A percentile compares a stretch with the other conserved stretches of the same genome.
These are phyloP conservation scores for Scopulariopsis brevicaulis DNA, from an alignment of 2,329 filamentous ascomycete species.

Conservation along the genomic window DNA sequence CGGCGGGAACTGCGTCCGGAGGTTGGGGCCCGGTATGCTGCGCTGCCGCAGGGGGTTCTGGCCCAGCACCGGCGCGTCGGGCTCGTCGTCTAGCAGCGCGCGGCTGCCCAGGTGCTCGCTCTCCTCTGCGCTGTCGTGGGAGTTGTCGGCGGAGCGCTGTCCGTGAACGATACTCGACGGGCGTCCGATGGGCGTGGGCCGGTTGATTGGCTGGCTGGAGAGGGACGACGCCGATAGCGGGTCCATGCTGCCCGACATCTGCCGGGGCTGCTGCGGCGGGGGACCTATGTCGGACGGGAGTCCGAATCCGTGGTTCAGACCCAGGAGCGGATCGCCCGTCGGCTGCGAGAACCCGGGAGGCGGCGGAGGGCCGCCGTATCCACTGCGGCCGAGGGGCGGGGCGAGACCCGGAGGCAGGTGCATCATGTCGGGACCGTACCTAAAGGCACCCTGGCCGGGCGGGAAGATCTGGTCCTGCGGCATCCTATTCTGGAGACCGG, in stretches of 20 bases:
- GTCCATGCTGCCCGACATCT: slow-evolving; percentile 7
- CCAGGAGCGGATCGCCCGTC: neutral
- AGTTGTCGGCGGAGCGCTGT: slow-evolving; percentile 27
- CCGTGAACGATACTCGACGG: slow-evolving; percentile 62
- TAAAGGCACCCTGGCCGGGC: slow-evolving; percentile 21
- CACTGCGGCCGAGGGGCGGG: slow-evolving; percentile 29
- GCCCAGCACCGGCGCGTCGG: slow-evolving; percentile 6
- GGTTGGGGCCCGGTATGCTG: slow-evolving; percentile 36
- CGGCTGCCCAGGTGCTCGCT: slow-evolving; percentile 81
- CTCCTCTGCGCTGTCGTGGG: slow-evolving; percentile 38
- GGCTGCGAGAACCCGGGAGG: slow-evolving; percentile 24
- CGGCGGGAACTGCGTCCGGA: slow-evolving; percentile 11
- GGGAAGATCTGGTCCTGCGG: slow-evolving; percentile 37
- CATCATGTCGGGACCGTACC: slow-evolving; percentile 32
- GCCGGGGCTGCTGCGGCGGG: slow-evolving; percentile 2
- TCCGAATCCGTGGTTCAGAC: slow-evolving; percentile 1
- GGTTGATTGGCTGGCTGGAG: slow-evolving; percentile 1
- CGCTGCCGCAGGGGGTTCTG: slow-evolving; percentile 2
- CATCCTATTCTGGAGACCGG: slow-evolving; percentile 45
- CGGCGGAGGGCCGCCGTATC: slow-evolving; percentile 23
- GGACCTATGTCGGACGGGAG: neutral
- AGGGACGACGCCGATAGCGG: neutral
- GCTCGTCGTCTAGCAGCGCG: slow-evolving; percentile 68
- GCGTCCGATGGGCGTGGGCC: slow-evolving; percentile 74
- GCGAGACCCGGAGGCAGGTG: slow-evolving; percentile 40